These are phyloP conservation scores for Saccharomyces eubayanus DNA, from an alignment of 805 yeast genomes.

Conservation along the genomic window DNA sequence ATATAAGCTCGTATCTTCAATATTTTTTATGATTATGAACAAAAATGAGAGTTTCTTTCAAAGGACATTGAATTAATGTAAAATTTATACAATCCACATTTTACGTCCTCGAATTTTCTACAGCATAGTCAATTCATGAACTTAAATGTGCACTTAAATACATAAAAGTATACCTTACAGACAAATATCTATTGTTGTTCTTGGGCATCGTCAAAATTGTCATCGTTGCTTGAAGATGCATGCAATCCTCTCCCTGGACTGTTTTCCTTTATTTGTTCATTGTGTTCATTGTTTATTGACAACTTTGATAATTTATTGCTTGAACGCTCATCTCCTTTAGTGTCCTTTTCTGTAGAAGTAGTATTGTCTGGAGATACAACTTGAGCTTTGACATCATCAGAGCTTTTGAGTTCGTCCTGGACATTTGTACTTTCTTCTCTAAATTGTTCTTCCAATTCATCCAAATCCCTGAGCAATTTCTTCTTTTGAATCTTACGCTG, in stretches of 20 bases:
- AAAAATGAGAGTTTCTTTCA: no score
- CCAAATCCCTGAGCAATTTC: constrained; percentile 2
- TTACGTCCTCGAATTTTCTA: no score
- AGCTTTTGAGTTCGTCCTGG: background rate
- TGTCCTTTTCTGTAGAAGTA: background rate
- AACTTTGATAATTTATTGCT: background rate
- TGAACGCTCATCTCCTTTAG: background rate
- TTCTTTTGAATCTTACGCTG: background rate
- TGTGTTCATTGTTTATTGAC: background rate
- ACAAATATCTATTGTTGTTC: constrained; percentile 6
- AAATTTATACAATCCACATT: no score
- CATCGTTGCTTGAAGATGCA: constrained; percentile 4
- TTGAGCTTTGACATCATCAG: background rate
- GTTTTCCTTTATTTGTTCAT: background rate
- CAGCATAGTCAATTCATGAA: background rate
- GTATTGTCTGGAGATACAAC: background rate
- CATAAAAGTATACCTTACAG: constrained; percentile 1
- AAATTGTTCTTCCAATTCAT: constrained; percentile 2
- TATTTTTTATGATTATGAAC: no score
- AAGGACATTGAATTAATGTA: no score
- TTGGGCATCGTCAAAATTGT: constrained; percentile 15
- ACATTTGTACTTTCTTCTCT: constrained; percentile 1
- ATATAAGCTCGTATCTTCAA: no score
- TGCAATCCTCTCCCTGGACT: background rate
- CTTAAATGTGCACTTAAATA: background rate